Percentiles rank a stretch among this genome's conserved stretches.
These are phyloP conservation scores for Prunus fruticosa DNA, from an alignment of 306 rosid species.

Conservation along the genomic window DNA sequence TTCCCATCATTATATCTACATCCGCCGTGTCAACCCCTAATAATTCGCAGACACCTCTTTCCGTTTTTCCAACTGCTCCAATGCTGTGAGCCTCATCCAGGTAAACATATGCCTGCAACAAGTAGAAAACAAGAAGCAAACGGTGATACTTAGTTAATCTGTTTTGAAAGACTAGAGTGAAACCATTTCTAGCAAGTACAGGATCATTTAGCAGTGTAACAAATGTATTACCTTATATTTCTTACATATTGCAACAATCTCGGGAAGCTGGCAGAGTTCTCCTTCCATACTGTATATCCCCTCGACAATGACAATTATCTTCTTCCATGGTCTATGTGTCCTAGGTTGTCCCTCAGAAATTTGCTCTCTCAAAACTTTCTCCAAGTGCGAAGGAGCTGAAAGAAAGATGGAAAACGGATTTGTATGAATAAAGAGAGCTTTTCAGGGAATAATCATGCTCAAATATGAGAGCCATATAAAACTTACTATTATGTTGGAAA, in stretches of 20 bases:
- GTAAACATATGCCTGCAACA: slow-evolving; percentile 60
- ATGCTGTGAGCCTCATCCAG: slow-evolving; percentile 93
- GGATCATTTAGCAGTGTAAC: not conserved
- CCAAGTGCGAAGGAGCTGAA: slow-evolving; percentile 71
- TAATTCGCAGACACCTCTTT: slow-evolving; percentile 63
- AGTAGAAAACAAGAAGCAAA: not conserved
- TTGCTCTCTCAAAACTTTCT: slow-evolving; percentile 77
- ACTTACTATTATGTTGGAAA: slow-evolving; percentile 59
- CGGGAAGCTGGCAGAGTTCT: slow-evolving; percentile 82
- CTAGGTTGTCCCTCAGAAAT: slow-evolving; percentile 89
- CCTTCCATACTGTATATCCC: slow-evolving; percentile 94
- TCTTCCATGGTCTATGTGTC: slow-evolving; percentile 87
- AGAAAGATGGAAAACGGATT: slow-evolving; percentile 1
- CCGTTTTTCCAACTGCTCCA: slow-evolving; percentile 86
- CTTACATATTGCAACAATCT: slow-evolving; percentile 74
- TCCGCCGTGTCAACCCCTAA: slow-evolving; percentile 77
- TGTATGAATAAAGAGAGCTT: not conserved
- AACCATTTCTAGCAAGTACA: not conserved
- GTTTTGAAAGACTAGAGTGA: not conserved
- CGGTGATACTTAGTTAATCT: not conserved
- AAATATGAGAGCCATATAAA: slow-evolving; percentile 11
- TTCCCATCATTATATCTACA: slow-evolving; percentile 83
- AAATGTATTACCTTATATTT: slow-evolving; percentile 52
- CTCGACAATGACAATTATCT: slow-evolving; percentile 75
- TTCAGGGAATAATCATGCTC: not conserved